Evolutionary conservation across 1,139 yeast species (phyloP), one percentile per base, ranked within the genome.

Genomic region (Yamadazyma triangularis): DNA sequence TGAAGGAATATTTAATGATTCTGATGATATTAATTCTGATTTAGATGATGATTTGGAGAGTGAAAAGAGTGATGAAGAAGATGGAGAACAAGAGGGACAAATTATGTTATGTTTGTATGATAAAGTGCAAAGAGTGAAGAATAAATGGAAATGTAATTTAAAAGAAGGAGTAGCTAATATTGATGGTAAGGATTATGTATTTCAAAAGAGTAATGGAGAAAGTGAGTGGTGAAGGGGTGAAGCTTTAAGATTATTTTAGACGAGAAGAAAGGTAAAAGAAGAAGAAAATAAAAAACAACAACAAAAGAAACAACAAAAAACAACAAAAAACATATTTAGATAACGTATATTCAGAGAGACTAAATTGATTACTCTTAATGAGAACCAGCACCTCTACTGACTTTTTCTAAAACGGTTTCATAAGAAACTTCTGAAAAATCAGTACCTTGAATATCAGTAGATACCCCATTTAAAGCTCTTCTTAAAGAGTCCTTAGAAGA

Each of bases 401-500:
- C 96, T 63, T 71, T 85, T 56, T 87, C 96, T 62, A 88, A 76
- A 37, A 91, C 94, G 45, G 89, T 73, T 56, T 89, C 97, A 63
- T 83, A 87, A 42, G 95, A 84, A 47, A 91, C 96, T 71, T 91
- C 99, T 41, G 94, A 81, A 64, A 81, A 89, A 63, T 93, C 98
- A 37, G 98, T 91, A 56, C 97, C 98, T 73, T 93, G 98, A 53
- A 91, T 73, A 56, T 91, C 98, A 48, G 95, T 64, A 36, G 96
- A 72, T 48, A 93, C 79, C 62, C 99, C 99, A 60, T 85, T 89
- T 56, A 91, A 76, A 29, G 98, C 91, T 68, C 95, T 87, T 75
- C 97, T 91, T 57, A 91, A 77, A 33, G 97, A 95, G 53, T 91
- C 98, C 70, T 88, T 89, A 41, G 97, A 89, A 8, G 96, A 79